Base-by-base conservation (phyloP, 164 flowering plant genomes). In the Euptelea pleiosperma region DNA sequence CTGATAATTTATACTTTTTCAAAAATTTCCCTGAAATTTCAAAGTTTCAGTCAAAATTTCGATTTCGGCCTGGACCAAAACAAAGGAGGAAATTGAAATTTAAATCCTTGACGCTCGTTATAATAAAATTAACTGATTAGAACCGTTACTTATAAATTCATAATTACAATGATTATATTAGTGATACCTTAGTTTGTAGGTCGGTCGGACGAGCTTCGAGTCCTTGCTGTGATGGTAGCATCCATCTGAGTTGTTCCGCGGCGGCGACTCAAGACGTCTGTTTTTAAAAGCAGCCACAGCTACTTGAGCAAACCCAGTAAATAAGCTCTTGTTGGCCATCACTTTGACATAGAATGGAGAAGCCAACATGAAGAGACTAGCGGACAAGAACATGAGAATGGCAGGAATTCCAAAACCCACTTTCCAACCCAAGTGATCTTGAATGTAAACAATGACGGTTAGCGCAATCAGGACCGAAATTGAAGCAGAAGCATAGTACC, bases 401-500 rank as follows among this genome's bases (percentile, higher is more conserved):
- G 63, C 85, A 12, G 93, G 87, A 63, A 83, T 71, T 37, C 86
- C 93, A 47, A 86, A 86, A 9, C 89, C 94, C 21, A 77, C 61
- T 65, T 54, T 80, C 87, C 89, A 86, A 55, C 89, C 94, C 11
- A 58, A 10, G 34, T 72, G 75, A 29, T 80, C 89, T 77, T 84
- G 94, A 61, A 82, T 76, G 26, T 82, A 84, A 15, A 86, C 94
- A 3, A 86, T 79, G 21, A 62, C 79, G 0, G 85, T 84, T 2
- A 83, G 47, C 1, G 89, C 80, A 49, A 86, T 53, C 8, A 84
- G 3, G 6, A 75, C 69, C 0, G 89, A 49, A 0, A 75, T 6
- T 16, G 73, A 46, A 3, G 75, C 62, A 1, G 82, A 71, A 19
- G 78, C 87, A 47, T 84, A 84, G 47, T 84, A 86, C 93, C 93